These are phyloP conservation scores for Udeniomyces megalosporus DNA, from an alignment of 768 basidiomycete genomes.

Conservation along the genomic window DNA sequence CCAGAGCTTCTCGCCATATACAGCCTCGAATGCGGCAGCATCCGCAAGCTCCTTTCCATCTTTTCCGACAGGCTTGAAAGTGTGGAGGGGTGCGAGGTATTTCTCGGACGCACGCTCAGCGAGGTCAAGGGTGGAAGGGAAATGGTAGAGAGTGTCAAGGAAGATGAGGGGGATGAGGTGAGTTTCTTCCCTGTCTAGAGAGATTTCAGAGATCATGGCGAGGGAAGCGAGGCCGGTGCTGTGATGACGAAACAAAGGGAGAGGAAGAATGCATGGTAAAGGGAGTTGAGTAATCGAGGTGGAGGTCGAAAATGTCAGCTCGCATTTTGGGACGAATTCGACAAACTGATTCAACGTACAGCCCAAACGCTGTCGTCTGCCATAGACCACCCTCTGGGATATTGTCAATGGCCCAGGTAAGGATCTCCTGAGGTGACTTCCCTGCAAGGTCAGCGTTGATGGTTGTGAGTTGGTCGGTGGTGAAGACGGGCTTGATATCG, in stretches of 20 bases:
- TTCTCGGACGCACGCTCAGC: constrained; percentile 60
- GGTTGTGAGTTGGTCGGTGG: constrained; percentile 36
- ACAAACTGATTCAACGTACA: constrained; percentile 33
- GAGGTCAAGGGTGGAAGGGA: constrained; percentile 77
- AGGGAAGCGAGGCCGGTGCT: constrained; percentile 76
- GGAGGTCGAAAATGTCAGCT: no score
- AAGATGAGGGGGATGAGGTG: constrained; percentile 65
- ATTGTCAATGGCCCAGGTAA: constrained; percentile 66
- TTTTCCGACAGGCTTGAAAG: constrained; percentile 64
- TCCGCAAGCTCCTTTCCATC: constrained; percentile 29
- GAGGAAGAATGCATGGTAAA: background rate
- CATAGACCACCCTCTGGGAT: constrained; percentile 49
- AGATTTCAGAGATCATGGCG: constrained; percentile 83
- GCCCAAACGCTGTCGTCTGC: constrained; percentile 93
- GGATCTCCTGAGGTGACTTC: constrained; percentile 65
- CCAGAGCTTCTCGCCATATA: constrained; percentile 71
- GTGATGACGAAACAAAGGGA: background rate
- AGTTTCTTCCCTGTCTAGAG: constrained; percentile 29
- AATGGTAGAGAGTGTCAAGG: constrained; percentile 92
- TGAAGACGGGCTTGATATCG: constrained; percentile 22
- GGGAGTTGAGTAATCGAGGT: no score
- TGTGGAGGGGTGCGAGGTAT: constrained; percentile 56
- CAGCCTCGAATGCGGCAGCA: constrained; percentile 56
- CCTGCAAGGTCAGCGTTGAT: constrained; percentile 60
- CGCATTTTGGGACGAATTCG: background rate